Evolutionary conservation across 1,284 basidiomycete species (phyloP).

Genomic region (Naganishia liquefaciens): DNA sequence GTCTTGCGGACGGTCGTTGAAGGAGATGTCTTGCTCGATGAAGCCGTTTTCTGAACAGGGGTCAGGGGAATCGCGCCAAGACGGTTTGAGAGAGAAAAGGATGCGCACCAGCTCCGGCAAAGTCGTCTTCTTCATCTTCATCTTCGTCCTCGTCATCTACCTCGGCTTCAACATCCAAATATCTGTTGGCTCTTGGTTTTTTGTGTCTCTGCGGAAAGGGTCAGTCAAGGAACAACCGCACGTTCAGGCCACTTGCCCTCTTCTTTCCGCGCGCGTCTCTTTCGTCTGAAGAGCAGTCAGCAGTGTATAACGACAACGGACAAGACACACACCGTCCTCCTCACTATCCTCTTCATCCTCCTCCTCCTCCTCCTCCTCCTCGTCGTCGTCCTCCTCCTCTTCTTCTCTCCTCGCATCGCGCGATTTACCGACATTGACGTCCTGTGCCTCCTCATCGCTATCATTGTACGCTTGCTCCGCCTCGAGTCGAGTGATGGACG

Average conservation of each 20-base stretch:
- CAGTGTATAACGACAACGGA: slow-evolving; percentile 5
- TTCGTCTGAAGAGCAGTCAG: slow-evolving; percentile 57
- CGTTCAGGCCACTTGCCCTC: slow-evolving; percentile 25
- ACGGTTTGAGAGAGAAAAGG: background rate
- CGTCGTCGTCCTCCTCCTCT: slow-evolving; percentile 36
- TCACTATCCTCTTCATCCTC: slow-evolving; percentile 40
- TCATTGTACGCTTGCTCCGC: slow-evolving; percentile 38
- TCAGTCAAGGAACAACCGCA: slow-evolving; percentile 55
- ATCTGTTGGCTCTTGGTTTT: slow-evolving; percentile 66
- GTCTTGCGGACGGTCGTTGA: slow-evolving; percentile 64
- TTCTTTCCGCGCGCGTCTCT: slow-evolving; percentile 58
- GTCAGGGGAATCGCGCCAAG: background rate
- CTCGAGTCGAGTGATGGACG: slow-evolving; percentile 36
- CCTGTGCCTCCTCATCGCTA: slow-evolving; percentile 35
- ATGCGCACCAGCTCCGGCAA: slow-evolving; percentile 64
- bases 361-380: slow-evolving; percentile 41
- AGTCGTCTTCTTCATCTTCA: slow-evolving; percentile 87
- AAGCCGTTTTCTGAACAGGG: slow-evolving; percentile 60
- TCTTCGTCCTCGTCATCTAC: slow-evolving; percentile 94
- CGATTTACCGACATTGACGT: slow-evolving; percentile 34
- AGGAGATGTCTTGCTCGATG: slow-evolving; percentile 69
- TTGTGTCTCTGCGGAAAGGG: slow-evolving; percentile 58
- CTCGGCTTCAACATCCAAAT: slow-evolving; percentile 93
- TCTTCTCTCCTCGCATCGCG: slow-evolving; percentile 35
- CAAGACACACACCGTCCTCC: slow-evolving; percentile 33